These are phyloP conservation scores for Solanum arcanum DNA, from an alignment of 257 asterid genomes.

Conservation along the genomic window DNA sequence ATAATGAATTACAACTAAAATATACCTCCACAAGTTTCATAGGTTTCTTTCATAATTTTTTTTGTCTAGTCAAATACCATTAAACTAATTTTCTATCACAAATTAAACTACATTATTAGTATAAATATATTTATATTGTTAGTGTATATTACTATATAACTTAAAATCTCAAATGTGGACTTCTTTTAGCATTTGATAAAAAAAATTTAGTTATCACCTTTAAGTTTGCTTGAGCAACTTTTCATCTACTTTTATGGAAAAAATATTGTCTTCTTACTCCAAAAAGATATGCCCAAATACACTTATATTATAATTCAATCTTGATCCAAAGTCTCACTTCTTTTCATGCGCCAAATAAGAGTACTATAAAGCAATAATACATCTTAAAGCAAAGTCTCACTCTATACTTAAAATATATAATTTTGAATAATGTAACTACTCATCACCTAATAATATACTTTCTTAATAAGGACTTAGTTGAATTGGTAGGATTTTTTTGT, in stretches of 20 bases:
- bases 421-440: background rate
- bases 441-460: background rate
- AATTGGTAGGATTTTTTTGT: background rate
- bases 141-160: background rate
- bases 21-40: background rate
- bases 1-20: background rate
- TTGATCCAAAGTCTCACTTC: background rate
- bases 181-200: background rate
- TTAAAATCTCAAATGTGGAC: background rate
- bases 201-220: background rate
- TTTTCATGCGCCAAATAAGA: background rate
- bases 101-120: background rate
- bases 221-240: background rate
- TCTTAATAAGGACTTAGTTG: background rate
- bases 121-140: background rate
- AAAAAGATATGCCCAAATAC: background rate
- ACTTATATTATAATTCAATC: background rate
- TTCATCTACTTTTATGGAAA: background rate
- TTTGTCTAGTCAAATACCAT: background rate
- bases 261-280: background rate
- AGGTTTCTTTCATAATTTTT: background rate
- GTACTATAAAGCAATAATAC: background rate
- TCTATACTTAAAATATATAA: background rate
- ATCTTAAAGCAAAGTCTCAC: background rate
- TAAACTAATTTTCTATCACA: background rate